phyloP scores from a whole-genome alignment of 176 grass and related monocot species.

The Avena insularis region DNA sequence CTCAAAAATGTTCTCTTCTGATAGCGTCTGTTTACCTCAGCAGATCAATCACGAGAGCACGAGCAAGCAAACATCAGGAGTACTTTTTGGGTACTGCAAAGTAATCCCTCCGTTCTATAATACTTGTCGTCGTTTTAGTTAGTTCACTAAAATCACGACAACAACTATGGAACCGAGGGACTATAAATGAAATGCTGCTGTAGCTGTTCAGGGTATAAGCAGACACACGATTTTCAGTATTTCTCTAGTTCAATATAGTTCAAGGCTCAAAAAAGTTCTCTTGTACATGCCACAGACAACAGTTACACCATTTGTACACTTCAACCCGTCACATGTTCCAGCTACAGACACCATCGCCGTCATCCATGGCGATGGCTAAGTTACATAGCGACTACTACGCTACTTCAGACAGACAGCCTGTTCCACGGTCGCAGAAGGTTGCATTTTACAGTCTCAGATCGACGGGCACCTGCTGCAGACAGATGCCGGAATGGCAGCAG shows the following conservation, averaged over 20 bases:
- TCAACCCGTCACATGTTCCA: neutral
- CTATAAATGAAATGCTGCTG: no score
- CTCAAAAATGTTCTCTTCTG: no score
- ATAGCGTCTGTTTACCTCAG: no score
- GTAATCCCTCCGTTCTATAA: no score
- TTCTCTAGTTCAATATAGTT: neutral
- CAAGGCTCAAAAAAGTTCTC: neutral
- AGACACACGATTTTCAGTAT: neutral
- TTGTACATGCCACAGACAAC: neutral
- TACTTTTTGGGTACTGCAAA: no score
- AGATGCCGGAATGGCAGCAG: neutral
- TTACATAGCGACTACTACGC: slow-evolving; percentile 15
- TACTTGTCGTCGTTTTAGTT: no score
- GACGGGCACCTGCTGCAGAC: neutral
- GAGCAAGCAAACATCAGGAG: no score
- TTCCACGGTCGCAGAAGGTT: neutral
- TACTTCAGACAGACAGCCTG: neutral
- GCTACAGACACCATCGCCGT: neutral
- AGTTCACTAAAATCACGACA: no score
- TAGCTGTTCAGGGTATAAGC: neutral
- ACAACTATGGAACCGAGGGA: no score
- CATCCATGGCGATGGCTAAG: neutral
- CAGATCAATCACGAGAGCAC: no score
- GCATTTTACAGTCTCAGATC: slow-evolving; percentile 3
- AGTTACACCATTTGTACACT: neutral